Conservation (phyloP, 2,329 filamentous ascomycete species). For the Claviceps cyperi region DNA sequence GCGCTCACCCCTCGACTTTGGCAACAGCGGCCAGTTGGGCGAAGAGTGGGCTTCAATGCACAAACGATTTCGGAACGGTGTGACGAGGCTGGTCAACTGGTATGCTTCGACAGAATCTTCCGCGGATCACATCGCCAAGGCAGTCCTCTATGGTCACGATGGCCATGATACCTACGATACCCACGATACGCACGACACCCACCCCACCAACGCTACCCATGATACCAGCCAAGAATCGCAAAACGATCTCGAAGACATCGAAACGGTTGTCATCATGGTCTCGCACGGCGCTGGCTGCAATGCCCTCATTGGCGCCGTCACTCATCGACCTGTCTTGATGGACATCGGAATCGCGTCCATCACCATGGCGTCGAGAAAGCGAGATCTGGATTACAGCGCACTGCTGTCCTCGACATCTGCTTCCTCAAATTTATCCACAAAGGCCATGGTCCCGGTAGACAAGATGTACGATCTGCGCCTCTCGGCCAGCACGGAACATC, state of each 20-base stretch:
- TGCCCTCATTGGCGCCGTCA: constrained; percentile 81
- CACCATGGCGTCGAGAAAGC: constrained; percentile 66
- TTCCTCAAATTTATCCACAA: constrained; percentile 10
- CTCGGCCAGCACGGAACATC: constrained; percentile 61
- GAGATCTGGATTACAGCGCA: constrained; percentile 23
- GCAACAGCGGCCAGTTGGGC: constrained; percentile 71
- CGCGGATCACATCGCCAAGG: constrained; percentile 35
- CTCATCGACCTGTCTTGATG: constrained; percentile 78
- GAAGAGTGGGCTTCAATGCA: constrained; percentile 98
- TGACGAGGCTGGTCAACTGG: constrained; percentile 71
- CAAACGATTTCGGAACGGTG: constrained; percentile 65
- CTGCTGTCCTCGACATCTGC: constrained; percentile 16
- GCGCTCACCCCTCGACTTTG: constrained; percentile 63
- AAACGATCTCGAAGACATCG: constrained; percentile 41
- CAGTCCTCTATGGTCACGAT: not conserved
- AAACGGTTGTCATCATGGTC: constrained; percentile 73
- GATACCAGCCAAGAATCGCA: constrained; percentile 20
- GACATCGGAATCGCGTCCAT: constrained; percentile 84
- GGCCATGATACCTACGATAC: constrained; percentile 12
- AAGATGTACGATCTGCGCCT: constrained; percentile 60
- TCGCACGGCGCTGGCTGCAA: constrained; percentile 96
- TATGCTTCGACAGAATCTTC: constrained; percentile 47
- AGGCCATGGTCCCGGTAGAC: constrained; percentile 30
- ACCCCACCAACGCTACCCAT: too few species aligned
- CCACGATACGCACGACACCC: too few species aligned